Evolutionary conservation across 1,284 basidiomycete genomes (phyloP).

Genomic region (Ganoderma boninense): DNA sequence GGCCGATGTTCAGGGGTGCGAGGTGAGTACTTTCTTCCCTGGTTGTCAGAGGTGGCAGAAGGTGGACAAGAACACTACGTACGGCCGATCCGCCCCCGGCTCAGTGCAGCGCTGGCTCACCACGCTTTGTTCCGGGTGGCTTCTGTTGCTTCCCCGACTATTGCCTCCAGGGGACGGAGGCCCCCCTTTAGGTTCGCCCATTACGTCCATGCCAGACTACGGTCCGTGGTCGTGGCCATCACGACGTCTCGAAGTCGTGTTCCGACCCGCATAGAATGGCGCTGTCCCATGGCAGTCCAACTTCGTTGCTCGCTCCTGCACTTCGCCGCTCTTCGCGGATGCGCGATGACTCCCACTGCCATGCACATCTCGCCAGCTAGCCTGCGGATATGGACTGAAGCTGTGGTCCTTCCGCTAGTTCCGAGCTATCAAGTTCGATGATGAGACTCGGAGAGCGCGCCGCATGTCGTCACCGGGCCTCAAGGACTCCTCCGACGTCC

Average conservation of each 20-base stretch:
- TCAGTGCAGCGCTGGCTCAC: not conserved
- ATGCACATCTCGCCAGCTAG: not conserved
- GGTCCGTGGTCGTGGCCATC: not conserved
- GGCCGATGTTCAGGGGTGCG: not conserved
- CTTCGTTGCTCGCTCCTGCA: not conserved
- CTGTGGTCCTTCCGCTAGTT: not conserved
- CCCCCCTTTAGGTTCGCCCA: not conserved
- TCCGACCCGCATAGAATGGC: not conserved
- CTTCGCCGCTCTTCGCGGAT: not conserved
- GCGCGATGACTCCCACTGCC: not conserved
- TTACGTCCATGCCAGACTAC: not conserved
- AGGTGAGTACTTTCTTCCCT: not conserved
- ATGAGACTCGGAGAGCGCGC: not conserved
- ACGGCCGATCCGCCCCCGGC: not conserved
- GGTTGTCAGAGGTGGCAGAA: not conserved
- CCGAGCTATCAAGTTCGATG: not conserved
- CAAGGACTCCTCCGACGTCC: not conserved
- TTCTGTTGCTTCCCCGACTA: constrained; percentile 5
- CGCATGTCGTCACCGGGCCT: constrained; percentile 3
- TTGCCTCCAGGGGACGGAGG: not conserved
- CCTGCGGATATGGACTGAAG: not conserved
- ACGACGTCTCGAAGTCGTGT: not conserved
- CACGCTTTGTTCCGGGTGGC: not conserved
- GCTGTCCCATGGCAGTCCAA: not conserved
- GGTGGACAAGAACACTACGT: not conserved